Evolutionary conservation across 2,329 filamentous ascomycete species (phyloP), one percentile per base, ranked within the genome.

Genomic region (Dichotomopilus funicola): DNA sequence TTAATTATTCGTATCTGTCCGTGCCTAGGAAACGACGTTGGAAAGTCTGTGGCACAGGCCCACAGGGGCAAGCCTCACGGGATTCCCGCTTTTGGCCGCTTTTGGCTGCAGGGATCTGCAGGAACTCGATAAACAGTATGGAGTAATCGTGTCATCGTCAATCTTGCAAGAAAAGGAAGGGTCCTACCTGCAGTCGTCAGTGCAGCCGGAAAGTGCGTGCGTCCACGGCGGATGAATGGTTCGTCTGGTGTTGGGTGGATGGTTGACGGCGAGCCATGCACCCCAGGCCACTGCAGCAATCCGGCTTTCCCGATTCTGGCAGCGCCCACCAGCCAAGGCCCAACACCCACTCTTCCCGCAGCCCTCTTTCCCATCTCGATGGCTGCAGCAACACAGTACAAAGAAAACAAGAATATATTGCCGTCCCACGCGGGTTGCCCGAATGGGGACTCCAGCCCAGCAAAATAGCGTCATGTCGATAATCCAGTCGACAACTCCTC

Each of bases 341-440:
- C 19, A 27, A 27, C 3, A 27, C 19, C 19, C 19, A 27, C 19
- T 27, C 19, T 27, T 27, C 2, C 5, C 27, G n/a, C 40, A 43
- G 4, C 36, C 37, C 31, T 6, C 38, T 31, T 31, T 6, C 6
- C 6, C 37, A n/a, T 34, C 8, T 27, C 19, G 19, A 27, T 27
- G 19, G 34, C 40, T 45, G 33, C 49, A 51, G 40, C 33, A 51
- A 43, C 48, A 49, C 3, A 13, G 19, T 27, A 27, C 19, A 27
- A 27, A 3, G 19, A 27, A 27, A 27, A 27, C 19, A 27, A 27
- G 19, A 27, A 27, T 27, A 27, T 27, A 31, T 43, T 41, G 34
- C 19, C 49, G 12, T 33, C 49, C 40, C 44, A 7, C 13, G 31
- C 54, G 54, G 54, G 46, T 56, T 56, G 40, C 54, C 50, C 45